Conservation (phyloP, 2,329 filamentous ascomycete species). For the Ophiostoma sp. region DNA sequence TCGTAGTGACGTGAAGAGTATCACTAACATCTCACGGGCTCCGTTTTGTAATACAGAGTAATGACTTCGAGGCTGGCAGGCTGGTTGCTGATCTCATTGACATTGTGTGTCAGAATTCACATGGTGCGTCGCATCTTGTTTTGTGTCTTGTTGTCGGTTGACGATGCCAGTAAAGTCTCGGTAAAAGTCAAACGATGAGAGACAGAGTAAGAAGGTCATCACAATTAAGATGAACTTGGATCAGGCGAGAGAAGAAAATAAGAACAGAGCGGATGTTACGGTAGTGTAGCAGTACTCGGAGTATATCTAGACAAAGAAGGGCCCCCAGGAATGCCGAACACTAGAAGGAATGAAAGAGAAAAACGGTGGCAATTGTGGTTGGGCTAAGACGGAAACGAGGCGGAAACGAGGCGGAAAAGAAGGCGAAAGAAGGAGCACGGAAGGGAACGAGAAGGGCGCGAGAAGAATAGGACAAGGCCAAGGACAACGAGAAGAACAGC, state of each 20-base stretch:
- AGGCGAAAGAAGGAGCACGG: not conserved
- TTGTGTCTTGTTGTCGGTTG: too few relatives aligned
- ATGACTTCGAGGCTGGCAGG: too few relatives aligned
- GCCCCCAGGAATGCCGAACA: not conserved
- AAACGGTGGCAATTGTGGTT: not conserved
- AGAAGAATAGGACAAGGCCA: not conserved
- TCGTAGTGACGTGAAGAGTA: not conserved
- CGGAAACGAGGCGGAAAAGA: not conserved
- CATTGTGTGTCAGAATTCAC: too few relatives aligned
- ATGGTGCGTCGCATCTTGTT: too few relatives aligned
- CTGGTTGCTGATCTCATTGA: too few relatives aligned
- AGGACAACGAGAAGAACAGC: not conserved
- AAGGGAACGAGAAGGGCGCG: not conserved
- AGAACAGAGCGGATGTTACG: too few relatives aligned
- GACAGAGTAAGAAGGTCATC: too few relatives aligned
- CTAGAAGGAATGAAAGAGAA: not conserved
- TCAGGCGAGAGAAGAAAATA: too few relatives aligned
- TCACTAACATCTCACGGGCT: constrained; percentile 5
- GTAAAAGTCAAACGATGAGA: too few relatives aligned
- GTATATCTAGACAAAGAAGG: not conserved
- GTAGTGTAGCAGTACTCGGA: not conserved
- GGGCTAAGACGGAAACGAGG: not conserved
- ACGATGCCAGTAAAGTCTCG: too few relatives aligned
- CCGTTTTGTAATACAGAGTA: constrained; percentile 1
- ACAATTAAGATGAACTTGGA: too few relatives aligned